Percentiles rank a stretch among this genome's conserved stretches.
Evolutionary conservation across 2,329 filamentous ascomycete species (phyloP).

Genomic region (Aspergillus ruber): DNA sequence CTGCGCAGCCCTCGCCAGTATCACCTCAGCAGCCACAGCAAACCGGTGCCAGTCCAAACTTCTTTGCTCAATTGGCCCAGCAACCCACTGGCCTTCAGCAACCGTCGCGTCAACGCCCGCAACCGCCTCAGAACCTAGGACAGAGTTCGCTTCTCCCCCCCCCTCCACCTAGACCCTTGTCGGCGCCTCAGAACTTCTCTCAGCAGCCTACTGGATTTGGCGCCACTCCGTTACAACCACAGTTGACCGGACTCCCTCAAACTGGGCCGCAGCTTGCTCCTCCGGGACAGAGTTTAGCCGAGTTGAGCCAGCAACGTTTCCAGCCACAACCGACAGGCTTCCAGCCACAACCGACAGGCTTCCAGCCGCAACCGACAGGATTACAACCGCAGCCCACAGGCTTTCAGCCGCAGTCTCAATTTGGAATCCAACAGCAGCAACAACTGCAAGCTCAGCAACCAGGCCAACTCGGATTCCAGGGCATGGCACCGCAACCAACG

Average conservation of each 20-base stretch:
- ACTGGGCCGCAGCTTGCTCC: conserved; percentile 55
- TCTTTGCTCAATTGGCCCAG: conserved; percentile 45
- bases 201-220: conserved; percentile 67
- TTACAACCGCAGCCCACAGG: conserved; percentile 44
- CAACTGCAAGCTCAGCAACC: conserved; percentile 42
- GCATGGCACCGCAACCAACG: conserved; percentile 48
- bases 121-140: conserved; percentile 58
- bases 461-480: conserved; percentile 38
- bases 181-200: conserved; percentile 72
- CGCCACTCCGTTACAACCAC: conserved; percentile 69
- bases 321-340: conserved; percentile 43
- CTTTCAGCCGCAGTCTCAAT: conserved; percentile 40
- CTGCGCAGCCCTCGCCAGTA: conserved; percentile 28
- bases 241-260: conserved; percentile 69
- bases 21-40: conserved; percentile 42
- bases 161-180: conserved; percentile 73
- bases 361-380: conserved; percentile 38
- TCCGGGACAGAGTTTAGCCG: conserved; percentile 68
- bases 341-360: conserved; percentile 61
- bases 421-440: conserved; percentile 42
- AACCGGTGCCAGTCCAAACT: conserved; percentile 41
- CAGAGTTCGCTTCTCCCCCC: conserved; percentile 64
- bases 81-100: conserved; percentile 36
- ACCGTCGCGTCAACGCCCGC: conserved; percentile 60
- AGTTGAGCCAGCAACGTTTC: conserved; percentile 60